These are phyloP conservation scores for Gonium pectorale DNA, from an alignment of 139 green algal species.

Conservation along the genomic window DNA sequence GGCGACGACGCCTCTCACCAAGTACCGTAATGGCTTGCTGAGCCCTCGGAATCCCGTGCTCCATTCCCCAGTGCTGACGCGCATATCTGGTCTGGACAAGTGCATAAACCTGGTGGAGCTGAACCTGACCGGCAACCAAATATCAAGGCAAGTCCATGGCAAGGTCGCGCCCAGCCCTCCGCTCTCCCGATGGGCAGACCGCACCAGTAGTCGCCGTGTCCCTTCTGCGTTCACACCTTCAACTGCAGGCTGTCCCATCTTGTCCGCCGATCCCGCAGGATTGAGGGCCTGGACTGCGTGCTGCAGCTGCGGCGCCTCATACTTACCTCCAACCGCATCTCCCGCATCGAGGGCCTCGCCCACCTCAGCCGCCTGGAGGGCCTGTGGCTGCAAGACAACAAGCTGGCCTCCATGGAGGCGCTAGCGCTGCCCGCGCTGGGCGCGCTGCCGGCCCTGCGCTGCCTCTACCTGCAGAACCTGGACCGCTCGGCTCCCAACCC, in stretches of 20 bases:
- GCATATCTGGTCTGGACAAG: constrained; percentile 3
- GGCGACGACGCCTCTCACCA: too few relatives aligned
- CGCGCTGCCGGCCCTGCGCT: constrained; percentile 19
- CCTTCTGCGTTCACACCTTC: too few relatives aligned
- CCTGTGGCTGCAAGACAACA: constrained; percentile 49
- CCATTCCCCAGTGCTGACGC: background rate
- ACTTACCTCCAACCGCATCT: constrained; percentile 29
- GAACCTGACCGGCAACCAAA: constrained; percentile 41
- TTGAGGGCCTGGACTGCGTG: constrained; percentile 38
- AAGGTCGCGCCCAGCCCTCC: too few relatives aligned
- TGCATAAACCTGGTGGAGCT: constrained; percentile 46
- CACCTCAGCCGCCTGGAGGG: constrained; percentile 23
- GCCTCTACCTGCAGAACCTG: constrained; percentile 41
- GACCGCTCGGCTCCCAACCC: constrained; percentile 27
- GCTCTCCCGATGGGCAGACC: too few relatives aligned
- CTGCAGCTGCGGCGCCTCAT: constrained; percentile 37
- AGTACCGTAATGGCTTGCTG: too few relatives aligned
- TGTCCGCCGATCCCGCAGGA: constrained; percentile 13
- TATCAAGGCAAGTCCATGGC: constrained; percentile 13
- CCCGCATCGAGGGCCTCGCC: constrained; percentile 13
- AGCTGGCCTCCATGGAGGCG: background rate
- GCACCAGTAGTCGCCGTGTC: too few relatives aligned
- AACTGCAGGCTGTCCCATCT: too few relatives aligned
- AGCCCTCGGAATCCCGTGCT: too few relatives aligned
- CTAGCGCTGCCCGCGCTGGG: constrained; percentile 37